Evolutionary conservation across 148 eudicot species (phyloP), one percentile per base, ranked within the genome.

Genomic region (Chenopodium quinoa): DNA sequence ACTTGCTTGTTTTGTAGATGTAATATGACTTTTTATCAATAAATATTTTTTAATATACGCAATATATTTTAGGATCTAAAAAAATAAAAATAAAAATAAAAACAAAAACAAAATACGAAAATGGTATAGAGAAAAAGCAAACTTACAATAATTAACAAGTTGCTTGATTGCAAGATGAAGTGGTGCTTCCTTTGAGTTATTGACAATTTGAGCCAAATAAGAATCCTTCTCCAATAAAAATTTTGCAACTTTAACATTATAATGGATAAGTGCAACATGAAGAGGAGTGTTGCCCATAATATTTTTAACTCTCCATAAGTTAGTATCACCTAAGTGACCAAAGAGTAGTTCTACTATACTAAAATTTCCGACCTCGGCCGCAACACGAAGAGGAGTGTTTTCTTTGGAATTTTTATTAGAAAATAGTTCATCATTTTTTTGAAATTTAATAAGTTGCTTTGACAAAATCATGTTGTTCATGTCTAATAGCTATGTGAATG

Each of bases 81-180:
- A 34, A 0, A 34, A 34, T 34, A 34, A 34, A 34, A 0, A 27
- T 27, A 27, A 27, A 27, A 27, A 27, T 0, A 27, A 47, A 47
- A 47, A 47, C 4, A 47, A 7, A 47, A 10, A 10, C 23, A 47
- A 47, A 23, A 23, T 23, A 47, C 2, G 9, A 1, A 47, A 48
- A 48, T 48, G 52, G 2, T 13, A 48, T 7, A 8, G 9, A 7
- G 52, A 11, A 48, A 1, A 48, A 9, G 52, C 52, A 11, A 31
- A 69, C 47, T 69, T 32, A 32, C 73, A 69, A 69, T 31, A 69
- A 32, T 69, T 31, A 16, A 69, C 46, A 34, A 16, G 73, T 1
- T 69, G 73, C 17, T 69, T 69, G 73, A 69, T 69, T 9, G 73
- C 73, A 13, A 69, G 73, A 69, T 69, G 73, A 31, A 69, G 73